Conservation (phyloP, 345 rosid species). For the Eucalyptus lansdowneana region DNA sequence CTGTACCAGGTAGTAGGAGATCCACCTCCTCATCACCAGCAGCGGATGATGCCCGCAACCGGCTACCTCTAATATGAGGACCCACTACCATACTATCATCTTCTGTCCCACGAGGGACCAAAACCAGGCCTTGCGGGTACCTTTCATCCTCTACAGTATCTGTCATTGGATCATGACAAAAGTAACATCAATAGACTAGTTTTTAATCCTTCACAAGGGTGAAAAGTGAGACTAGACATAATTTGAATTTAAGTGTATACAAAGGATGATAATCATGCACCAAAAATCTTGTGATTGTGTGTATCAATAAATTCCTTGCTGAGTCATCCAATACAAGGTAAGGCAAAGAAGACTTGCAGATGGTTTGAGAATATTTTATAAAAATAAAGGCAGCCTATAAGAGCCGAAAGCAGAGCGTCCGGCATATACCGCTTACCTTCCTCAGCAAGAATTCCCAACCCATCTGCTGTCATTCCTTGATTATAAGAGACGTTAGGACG, state of each 20-base stretch:
- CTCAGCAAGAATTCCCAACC: conserved; percentile 78
- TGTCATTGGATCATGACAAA: neutral
- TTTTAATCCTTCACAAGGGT: neutral
- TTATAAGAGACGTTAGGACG: conserved; percentile 28
- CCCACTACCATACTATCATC: conserved; percentile 63
- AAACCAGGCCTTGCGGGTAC: conserved; percentile 86
- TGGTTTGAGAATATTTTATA: neutral
- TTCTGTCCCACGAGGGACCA: conserved; percentile 79
- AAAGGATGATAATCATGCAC: neutral
- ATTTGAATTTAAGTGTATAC: neutral
- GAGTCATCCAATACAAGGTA: neutral
- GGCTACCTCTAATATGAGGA: conserved; percentile 86
- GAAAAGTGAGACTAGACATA: neutral
- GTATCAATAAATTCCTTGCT: neutral
- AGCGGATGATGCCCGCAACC: conserved; percentile 72
- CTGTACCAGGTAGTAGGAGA: conserved; percentile 98
- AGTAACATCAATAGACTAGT: neutral
- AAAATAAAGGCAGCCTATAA: neutral
- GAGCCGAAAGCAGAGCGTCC: neutral
- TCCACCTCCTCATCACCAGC: conserved; percentile 92
- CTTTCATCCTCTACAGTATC: conserved; percentile 72
- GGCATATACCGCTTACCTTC: conserved; percentile 37
- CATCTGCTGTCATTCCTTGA: conserved; percentile 36
- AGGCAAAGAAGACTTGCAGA: neutral
- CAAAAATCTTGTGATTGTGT: neutral